Base-by-base conservation (phyloP, 2,329 filamentous ascomycete genomes). In the Cladophialophora bantiana region DNA sequence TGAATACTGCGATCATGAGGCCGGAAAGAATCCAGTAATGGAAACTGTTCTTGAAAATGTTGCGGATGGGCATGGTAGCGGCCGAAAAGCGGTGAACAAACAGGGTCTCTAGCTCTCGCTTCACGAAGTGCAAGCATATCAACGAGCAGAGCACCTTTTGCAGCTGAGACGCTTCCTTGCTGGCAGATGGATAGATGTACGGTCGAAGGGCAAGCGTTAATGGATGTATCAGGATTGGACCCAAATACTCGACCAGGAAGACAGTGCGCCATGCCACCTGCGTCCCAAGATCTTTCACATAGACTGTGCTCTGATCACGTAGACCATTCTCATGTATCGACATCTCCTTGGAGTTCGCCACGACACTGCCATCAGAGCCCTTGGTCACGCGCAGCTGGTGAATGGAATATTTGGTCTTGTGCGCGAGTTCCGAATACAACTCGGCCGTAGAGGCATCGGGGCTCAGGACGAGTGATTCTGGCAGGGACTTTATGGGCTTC, bases 31-130 rank as follows among this genome's bases (percentile, higher is more conserved):
- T 75, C 95, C 95, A 99, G 87, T 99, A 99, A 83, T 97, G 94
- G 72, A 86, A 87, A 72, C 90, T 93, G 85, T 99, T 99, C 81
- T 94, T 95, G 86, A 97, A 90, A 77, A 99, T 92, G 83, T 97
- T 96, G 76, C 81, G 82, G 66, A 87, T 85, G 18, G 95, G 95
- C 95, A 99, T 99, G 57, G 95, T 99, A 75, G 91, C 92, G 69
- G 90, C 88, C 64, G 93, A 94, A 84, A 99, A 99, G 77, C 92
- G 93, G 84, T 99, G 95, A 69, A 99, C 87, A 77, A 95, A 97
- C 69, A 97, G 77, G 0, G 95, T 98, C 83, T 99, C 95, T 71
- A 92, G 85, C 83, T 99, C 95, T 76, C 95, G 93, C 86, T 99
- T 99, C 77, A 92, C 72, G 80, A 97, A 99, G 84, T 99, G 95